phyloP scores from a whole-genome alignment of 2,329 filamentous ascomycete genomes.

The Elsinoe ampelina region DNA sequence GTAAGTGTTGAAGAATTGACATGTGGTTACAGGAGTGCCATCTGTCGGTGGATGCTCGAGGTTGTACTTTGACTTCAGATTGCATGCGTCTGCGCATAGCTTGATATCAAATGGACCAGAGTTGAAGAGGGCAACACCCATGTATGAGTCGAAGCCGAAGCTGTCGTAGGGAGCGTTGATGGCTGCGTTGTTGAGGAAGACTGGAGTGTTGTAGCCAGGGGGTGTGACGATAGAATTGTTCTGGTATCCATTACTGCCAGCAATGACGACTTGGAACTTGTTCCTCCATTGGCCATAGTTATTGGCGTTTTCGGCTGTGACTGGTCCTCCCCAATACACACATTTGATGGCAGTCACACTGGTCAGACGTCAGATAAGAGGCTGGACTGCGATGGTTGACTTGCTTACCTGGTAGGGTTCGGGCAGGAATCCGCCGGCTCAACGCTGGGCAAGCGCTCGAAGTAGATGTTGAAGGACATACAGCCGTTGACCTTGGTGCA shows the following conservation, averaged over 20 bases:
- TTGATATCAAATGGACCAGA: slow-evolving; percentile 24
- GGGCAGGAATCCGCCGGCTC: slow-evolving; percentile 17
- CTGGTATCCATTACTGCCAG: slow-evolving; percentile 15
- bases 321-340: slow-evolving; percentile 23
- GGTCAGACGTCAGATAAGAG: not conserved
- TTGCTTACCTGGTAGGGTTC: slow-evolving; percentile 15
- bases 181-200: slow-evolving; percentile 18
- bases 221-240: slow-evolving; percentile 17
- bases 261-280: slow-evolving; percentile 16
- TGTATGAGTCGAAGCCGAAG: slow-evolving; percentile 22
- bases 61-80: slow-evolving; percentile 18
- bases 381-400: too few species aligned
- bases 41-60: slow-evolving; percentile 14
- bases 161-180: slow-evolving; percentile 23
- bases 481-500: slow-evolving; percentile 17
- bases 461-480: slow-evolving; percentile 18
- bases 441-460: slow-evolving; percentile 15
- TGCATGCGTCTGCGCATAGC: slow-evolving; percentile 24
- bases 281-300: slow-evolving; percentile 23
- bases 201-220: slow-evolving; percentile 16
- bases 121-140: slow-evolving; percentile 23
- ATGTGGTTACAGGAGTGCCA: slow-evolving; percentile 15
- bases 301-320: slow-evolving; percentile 19
- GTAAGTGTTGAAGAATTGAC: slow-evolving; percentile 16
- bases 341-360: slow-evolving; percentile 24